Base-by-base conservation (phyloP, 495 filamentous ascomycete species). In the Jackrogersella minutella region DNA sequence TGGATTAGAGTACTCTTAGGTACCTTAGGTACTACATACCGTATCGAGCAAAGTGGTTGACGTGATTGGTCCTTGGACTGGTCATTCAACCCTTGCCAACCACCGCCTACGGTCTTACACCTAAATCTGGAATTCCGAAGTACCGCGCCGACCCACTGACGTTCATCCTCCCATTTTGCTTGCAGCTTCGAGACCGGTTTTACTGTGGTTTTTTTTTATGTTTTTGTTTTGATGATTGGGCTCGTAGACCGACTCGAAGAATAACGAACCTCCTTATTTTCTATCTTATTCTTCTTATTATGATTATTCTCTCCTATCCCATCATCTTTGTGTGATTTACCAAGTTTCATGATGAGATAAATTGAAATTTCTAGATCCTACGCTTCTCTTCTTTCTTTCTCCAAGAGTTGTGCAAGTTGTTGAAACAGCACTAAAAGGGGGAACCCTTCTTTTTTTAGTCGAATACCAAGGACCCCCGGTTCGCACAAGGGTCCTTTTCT, bases 91-190 rank as follows among this genome's bases (percentile, higher is more conserved):
- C 58, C 64, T 68, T 62, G 58, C 65, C 65, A 68, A 55, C 65
- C 58, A 63, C 59, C 59, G 26, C 50, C 57, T 57, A 63, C 59
- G 49, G 26, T 56, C 57, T 57, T 56, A 51, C 57, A 52, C 54
- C 41, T 64, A 49, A 64, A 69, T 56, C 55, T 64, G 66, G 60
- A 64, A 69, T 64, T 51, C 66, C 60, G 60, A 56, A 59, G 49
- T 34, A 64, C 41, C 66, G 60, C 60, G 41, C n/a, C 55, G 66
- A 56, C 43, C 60, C 66, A 69, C 66, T 26, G 43, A 37, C 10
- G 30, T 56, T 26, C 22, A 50, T 58, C 59, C 56, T 58, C 13
- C 54, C 62, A 58, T 46, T 21, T 33, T 39, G 24, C 40, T 55
- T 49, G 26, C 41, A 31, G 43, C 33, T 31, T 3, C 24, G 9